Conservation (phyloP, 805 yeast genomes). For the Saturnispora galanensis region DNA sequence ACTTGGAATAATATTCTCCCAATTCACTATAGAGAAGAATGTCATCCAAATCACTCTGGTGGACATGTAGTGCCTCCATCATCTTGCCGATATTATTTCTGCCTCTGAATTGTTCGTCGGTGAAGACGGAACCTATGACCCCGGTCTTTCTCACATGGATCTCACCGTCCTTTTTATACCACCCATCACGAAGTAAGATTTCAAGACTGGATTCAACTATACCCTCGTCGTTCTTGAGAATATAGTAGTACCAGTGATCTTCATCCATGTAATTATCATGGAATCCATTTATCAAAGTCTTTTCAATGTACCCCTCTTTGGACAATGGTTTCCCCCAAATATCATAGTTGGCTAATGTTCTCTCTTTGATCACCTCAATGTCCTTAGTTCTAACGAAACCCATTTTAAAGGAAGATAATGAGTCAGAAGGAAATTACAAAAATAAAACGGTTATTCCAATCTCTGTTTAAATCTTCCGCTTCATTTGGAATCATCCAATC, state of each 20-base stretch:
- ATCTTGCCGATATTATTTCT: constrained; percentile 46
- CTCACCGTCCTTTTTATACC: constrained; percentile 7
- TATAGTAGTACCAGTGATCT: constrained; percentile 16
- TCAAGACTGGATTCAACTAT: constrained; percentile 19
- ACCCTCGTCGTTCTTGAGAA: constrained; percentile 16
- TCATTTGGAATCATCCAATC: too few species aligned
- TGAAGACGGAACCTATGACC: constrained; percentile 53
- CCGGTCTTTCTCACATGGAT: constrained; percentile 13
- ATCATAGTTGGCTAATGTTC: constrained; percentile 17
- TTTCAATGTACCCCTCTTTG: constrained; percentile 16
- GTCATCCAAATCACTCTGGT: constrained; percentile 24
- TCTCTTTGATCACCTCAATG: constrained; percentile 13
- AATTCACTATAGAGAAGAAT: constrained; percentile 61
- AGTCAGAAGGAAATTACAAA: neutral
- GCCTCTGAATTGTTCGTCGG: constrained; percentile 37
- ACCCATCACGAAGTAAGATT: constrained; percentile 19
- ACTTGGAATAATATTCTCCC: constrained; percentile 52
- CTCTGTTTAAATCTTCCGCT: too few species aligned
- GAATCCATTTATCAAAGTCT: constrained; percentile 17
- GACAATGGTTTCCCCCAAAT: constrained; percentile 22
- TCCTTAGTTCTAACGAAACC: constrained; percentile 16
- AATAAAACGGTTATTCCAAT: too few species aligned
- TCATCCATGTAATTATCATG: constrained; percentile 18
- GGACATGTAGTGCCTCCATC: constrained; percentile 30
- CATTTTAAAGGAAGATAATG: neutral